Base-by-base conservation (phyloP, 257 asterid genomes). In the Prunella vulgaris region DNA sequence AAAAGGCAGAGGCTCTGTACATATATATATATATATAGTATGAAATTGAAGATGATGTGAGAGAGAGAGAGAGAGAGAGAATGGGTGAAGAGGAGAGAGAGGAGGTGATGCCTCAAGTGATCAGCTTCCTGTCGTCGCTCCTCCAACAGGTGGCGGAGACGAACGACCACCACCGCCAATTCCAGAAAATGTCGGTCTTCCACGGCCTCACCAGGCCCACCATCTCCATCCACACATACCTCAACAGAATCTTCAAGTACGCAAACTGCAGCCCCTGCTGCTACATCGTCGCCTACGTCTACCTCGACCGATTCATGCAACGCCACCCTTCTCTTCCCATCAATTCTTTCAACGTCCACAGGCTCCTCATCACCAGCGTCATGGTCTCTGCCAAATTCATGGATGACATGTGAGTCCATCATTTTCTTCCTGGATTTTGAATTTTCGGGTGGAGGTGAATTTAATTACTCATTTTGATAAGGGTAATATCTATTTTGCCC, bases 331-430 rank as follows among this genome's bases (percentile, higher is more conserved):
- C 88, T 7, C 64, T 91, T 72, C 90, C 91, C 3, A 78, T 94
- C 79, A 86, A 91, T 40, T 85, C 99, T 17, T 84, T 86, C 88
- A 94, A 85, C 60, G 91, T 91, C 21, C 99, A 94, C 61, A 75
- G 99, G 13, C 74, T 94, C 24, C 96, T 94, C 80, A 87, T 94
- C 77, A 87, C 99, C 12, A 87, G 96, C 71, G 96, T 94, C 83
- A 86, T 94, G 99, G 81, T 91, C 44, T 91, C 97, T 33, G 97
- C 97, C 3, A 94, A 94, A 73, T 94, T 94, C 97, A 82, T 89
- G 99, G 99, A 94, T 66, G 97, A 91, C 73, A 81, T 84, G 97
- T 89, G 28, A 86, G 96, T 82, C 6, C 5, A 28, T 27, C 30
- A 27, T 5, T 30, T 30, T 30, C 4, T 30, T 30, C 4, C 6